Evolutionary conservation across 805 yeast species (phyloP).

Genomic region (Suhomyces faveliae): DNA sequence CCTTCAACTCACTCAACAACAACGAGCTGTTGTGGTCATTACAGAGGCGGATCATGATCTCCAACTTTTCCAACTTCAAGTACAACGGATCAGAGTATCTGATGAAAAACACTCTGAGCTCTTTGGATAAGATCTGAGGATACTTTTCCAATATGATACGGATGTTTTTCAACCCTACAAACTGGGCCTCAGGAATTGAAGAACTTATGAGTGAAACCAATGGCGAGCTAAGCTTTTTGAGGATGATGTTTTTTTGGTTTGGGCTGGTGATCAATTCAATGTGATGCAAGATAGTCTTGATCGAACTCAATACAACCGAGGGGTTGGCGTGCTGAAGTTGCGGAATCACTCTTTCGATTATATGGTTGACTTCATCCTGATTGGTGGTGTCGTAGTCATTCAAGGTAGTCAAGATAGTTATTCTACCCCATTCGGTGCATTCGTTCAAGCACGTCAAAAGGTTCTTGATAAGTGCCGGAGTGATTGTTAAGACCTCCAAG

Average conservation of each 20-base stretch:
- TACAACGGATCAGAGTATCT: slow-evolving; percentile 83
- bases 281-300: slow-evolving; percentile 77
- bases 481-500: slow-evolving; percentile 36
- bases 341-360: slow-evolving; percentile 86
- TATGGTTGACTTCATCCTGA: slow-evolving; percentile 70
- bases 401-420: slow-evolving; percentile 79
- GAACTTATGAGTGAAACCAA: slow-evolving; percentile 82
- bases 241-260: slow-evolving; percentile 42
- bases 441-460: slow-evolving; percentile 85
- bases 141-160: slow-evolving; percentile 85
- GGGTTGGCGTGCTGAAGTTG: slow-evolving; percentile 97
- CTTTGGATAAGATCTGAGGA: slow-evolving; percentile 74
- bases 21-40: slow-evolving; percentile 57
- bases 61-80: slow-evolving; percentile 73
- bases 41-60: slow-evolving; percentile 68
- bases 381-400: slow-evolving; percentile 63
- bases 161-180: slow-evolving; percentile 87
- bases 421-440: slow-evolving; percentile 99
- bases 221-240: slow-evolving; percentile 79
- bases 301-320: slow-evolving; percentile 83
- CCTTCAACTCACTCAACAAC: slow-evolving; percentile 68
- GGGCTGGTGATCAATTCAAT: slow-evolving; percentile 45
- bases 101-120: slow-evolving; percentile 84
- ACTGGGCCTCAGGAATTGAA: slow-evolving; percentile 88
- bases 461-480: slow-evolving; percentile 49